Base-by-base conservation (phyloP, 768 basidiomycete genomes). In the Daedalea quercina region DNA sequence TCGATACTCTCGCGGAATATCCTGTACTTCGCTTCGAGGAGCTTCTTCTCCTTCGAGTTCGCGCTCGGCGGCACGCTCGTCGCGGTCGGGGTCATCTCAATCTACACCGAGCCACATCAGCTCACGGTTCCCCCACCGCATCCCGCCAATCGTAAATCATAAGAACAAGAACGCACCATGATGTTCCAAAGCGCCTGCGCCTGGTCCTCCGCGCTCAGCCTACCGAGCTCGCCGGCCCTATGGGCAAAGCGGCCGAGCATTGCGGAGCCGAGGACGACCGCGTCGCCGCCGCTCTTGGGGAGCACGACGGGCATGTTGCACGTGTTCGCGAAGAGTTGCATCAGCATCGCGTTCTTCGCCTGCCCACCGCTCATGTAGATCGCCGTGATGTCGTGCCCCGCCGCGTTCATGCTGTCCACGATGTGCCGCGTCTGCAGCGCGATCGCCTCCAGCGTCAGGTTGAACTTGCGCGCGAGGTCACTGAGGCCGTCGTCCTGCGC, bases 361-460 rank as follows among this genome's bases (percentile, higher is more conserved):
- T 98, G 93, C 4, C 91, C 88, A 33, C 94, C 94, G 48, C 84
- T 88, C 80, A 98, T 87, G 73, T 91, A 96, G 63, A 99, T 85
- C 26, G 82, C 79, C 47, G 78, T 77, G 61, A 99, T 84, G 19
- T 74, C 63, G 69, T 98, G 95, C 0, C 94, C 95, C 23, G 83
- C 78, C n/a, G 65, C 66, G 70, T 97, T 95, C 76, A 98, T 86
- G 55, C 81, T 79, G 62, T 94, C 90, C 54, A 98, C 74, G 67
- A 99, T 98, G 68, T 96, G 94, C 11, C 90, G 78, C 26, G 93
- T 96, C 68, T 97, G 94, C 22, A 96, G 80, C 15, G 93, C 89
- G 67, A 99, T 94, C 19, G 93, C 82, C 71, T 96, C 90, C 44
- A 97, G 81, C 0, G 94, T 87, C 51, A 92, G 80, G 62, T 92